Evolutionary conservation across 1,139 yeast species (phyloP), one percentile per base, ranked within the genome.

Genomic region (Suhomyces wounanorum): DNA sequence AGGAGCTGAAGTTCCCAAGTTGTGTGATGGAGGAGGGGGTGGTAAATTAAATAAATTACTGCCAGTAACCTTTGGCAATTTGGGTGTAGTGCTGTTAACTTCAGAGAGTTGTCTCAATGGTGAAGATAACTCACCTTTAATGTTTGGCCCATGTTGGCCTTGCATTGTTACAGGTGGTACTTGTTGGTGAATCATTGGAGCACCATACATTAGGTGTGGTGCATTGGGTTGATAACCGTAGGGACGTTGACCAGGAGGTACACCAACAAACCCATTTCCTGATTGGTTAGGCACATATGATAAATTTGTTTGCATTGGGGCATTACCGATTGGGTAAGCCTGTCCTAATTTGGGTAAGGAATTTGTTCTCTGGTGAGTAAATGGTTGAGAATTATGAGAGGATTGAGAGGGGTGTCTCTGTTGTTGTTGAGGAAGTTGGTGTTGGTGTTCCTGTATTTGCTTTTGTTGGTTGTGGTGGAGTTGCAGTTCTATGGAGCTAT

Each of bases 61-160:
- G 8, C 63, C 63, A 9, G 64, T 56, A 11, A 70, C 72, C 55
- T 73, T 73, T 23, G 77, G 75, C 44, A 72, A 62, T 52, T 69
- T 73, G 3, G 78, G 75, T 11, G 76, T 70, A 40, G 60, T 61
- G 16, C 58, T 58, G 49, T 59, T 63, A 28, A 61, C 52, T 8
- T 67, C 72, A 31, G 54, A 57, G 14, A 60, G 45, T 46, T 67
- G 71, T 51, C 73, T 65, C 37, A 69, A 58, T 8, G 78, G 78
- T 3, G 78, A 72, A n/a, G 72, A 66, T 13, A 67, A 56, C 45
- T 68, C 72, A 26, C 52, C 55, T 45, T 60, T 59, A 25, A 45
- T 39, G 39, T 17, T 44, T 8, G 35, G 28, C 2, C 37, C 44
- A 40, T 47, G 60, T 43, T 43, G 59, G 1, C 48, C 48, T 36